Conservation (phyloP, 371 early-diverging fungal genomes). For the Zopfochytrium polystomum region DNA sequence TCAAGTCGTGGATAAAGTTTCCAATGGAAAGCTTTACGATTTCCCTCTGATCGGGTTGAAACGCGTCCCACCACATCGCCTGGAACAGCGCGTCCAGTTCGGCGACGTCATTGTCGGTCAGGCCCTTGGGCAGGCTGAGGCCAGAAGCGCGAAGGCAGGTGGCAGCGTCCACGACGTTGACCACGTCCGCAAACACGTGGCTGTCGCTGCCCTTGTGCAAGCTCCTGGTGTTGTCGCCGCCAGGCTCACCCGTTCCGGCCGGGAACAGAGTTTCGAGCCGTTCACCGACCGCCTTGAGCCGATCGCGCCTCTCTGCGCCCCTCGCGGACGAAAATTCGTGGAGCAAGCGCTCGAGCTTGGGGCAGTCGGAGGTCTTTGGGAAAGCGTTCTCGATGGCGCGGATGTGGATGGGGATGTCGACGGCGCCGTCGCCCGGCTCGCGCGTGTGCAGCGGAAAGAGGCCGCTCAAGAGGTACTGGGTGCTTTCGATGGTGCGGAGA, state of each 20-base stretch:
- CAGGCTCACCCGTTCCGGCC: too few species aligned
- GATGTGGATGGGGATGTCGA: conserved; percentile 28
- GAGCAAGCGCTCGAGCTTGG: too few species aligned
- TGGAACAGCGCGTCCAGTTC: conserved; percentile 22
- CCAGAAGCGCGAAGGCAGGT: conserved; percentile 45
- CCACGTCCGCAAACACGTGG: too few species aligned
- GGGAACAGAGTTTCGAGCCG: too few species aligned
- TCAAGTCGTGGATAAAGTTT: conserved; percentile 52
- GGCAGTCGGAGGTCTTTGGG: conserved; percentile 3
- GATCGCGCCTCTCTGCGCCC: not conserved
- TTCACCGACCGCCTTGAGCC: not conserved
- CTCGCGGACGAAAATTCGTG: not conserved
- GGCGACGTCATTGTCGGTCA: conserved; percentile 31
- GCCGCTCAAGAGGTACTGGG: conserved; percentile 67
- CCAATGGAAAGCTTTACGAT: conserved; percentile 54
- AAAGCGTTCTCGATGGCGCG: conserved; percentile 23
- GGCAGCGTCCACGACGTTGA: conserved; percentile 32
- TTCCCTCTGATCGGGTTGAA: conserved; percentile 29
- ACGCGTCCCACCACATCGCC: conserved; percentile 8
- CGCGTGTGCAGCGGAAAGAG: conserved; percentile 54
- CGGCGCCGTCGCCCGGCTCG: conserved; percentile 7
- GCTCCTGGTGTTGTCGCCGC: too few species aligned
- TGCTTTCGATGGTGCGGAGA: conserved; percentile 68
- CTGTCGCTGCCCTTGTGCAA: too few species aligned
- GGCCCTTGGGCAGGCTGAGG: conserved; percentile 49